These are phyloP conservation scores for Ascochyta pisi DNA, from an alignment of 2,329 filamentous ascomycete species.

Conservation along the genomic window DNA sequence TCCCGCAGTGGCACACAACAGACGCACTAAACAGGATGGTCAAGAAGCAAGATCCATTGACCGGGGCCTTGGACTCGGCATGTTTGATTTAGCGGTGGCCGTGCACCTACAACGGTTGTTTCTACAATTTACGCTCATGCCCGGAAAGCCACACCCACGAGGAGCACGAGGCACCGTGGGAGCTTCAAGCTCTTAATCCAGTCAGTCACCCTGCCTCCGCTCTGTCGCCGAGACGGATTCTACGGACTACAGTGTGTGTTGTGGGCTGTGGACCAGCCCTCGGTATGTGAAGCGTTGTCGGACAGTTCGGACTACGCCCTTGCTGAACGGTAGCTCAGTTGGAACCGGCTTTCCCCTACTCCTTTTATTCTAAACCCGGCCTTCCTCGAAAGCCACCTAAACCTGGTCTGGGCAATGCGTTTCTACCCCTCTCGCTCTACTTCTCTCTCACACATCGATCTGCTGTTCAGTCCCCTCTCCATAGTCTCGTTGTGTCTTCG, in stretches of 20 bases:
- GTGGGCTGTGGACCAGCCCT: neutral
- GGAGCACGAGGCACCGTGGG: neutral
- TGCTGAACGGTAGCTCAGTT: neutral
- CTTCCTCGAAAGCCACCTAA: neutral
- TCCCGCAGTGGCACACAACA: slow-evolving; percentile 1
- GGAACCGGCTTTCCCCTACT: neutral
- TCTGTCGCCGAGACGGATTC: neutral
- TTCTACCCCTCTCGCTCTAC: neutral
- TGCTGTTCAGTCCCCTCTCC: neutral
- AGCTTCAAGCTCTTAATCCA: neutral
- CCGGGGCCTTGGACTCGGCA: neutral
- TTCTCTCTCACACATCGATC: neutral
- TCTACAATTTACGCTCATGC: neutral
- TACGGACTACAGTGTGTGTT: neutral
- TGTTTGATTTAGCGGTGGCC: neutral
- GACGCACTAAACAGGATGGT: neutral
- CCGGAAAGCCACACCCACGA: neutral
- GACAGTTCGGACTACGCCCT: neutral
- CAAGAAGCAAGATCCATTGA: neutral
- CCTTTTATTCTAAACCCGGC: neutral
- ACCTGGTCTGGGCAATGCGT: neutral
- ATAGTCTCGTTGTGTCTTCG: neutral
- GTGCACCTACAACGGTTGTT: neutral
- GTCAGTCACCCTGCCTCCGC: neutral
- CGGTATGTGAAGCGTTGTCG: neutral